Evolutionary conservation across 2,329 filamentous ascomycete species (phyloP), one percentile per base, ranked within the genome.

Genomic region (Endoconidiophora laricicola): DNA sequence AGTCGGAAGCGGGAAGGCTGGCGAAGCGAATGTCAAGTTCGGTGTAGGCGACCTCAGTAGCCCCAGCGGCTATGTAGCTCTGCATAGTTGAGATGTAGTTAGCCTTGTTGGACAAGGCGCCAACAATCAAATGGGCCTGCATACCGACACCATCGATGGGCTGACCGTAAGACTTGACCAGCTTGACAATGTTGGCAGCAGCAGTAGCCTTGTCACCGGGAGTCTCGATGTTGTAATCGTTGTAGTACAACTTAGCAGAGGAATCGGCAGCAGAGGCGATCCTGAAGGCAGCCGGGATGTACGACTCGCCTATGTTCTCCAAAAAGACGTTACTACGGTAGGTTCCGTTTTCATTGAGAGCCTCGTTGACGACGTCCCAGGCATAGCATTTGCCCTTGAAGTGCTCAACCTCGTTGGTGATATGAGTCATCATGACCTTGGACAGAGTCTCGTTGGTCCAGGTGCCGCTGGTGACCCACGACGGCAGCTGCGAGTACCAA

Each of bases 341-440:
- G 6, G 65, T 69, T 12, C 74, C 75, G 55, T 73, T 69, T 18
- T 80, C 77, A 52, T 72, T 69, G 39, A 78, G 66, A 3, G 70
- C 73, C 64, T 82, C 78, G 60, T 82, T 82, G 22, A 80, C 69
- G 0, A 82, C 78, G 50, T 82, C 78, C 77, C 77, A 82, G 26
- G 71, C 68, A 59, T 75, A 74, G 61, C 77, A 79, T 56, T 73
- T 66, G 50, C 74, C 72, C 60, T 71, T 71, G 65, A 73, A 80
- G 61, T 79, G 69, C 12, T 63, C 65, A 5, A 74, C 72, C 46
- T 73, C 74, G 55, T 73, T 69, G 53, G 70, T 69, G 55, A 83
- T 74, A 61, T 83, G 79, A 48, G 71, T 71, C 60, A 59, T 55
- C 37, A 65, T 63, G 18, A 74, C 70, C 3, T 64, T 63, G 12